These are phyloP conservation scores for Coemansia sp. DNA, from an alignment of 192 early-diverging fungal genomes.

Conservation along the genomic window DNA sequence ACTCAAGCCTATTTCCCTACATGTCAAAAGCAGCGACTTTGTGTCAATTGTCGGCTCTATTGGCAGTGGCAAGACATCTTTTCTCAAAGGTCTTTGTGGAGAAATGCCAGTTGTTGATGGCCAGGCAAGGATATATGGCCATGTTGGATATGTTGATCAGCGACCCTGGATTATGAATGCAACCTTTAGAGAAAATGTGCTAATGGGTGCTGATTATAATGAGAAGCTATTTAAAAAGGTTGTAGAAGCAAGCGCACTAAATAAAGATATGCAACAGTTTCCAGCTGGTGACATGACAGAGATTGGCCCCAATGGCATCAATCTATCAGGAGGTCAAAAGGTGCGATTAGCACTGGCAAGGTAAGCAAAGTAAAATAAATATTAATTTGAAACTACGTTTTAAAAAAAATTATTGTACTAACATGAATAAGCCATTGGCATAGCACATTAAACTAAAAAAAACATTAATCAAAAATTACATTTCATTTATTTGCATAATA, in stretches of 20 bases:
- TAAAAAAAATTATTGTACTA: no score
- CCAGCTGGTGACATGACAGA: conserved; percentile 46
- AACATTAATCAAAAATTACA: no score
- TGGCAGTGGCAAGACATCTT: conserved; percentile 59
- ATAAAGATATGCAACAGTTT: conserved; percentile 18
- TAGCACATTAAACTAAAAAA: no score
- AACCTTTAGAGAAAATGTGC: conserved; percentile 42
- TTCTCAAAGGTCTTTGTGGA: conserved; percentile 54
- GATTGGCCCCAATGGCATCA: conserved; percentile 59
- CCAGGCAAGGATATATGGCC: conserved; percentile 63
- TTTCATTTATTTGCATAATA: no score
- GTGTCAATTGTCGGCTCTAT: conserved; percentile 54
- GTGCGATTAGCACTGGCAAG: conserved; percentile 60
- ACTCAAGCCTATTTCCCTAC: conserved; percentile 3
- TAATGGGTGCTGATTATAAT: conserved; percentile 29
- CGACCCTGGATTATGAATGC: no score
- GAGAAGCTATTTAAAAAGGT: no score
- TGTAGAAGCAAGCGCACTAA: conserved; percentile 30
- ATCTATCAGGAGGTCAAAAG: conserved; percentile 61
- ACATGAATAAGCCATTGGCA: no score
- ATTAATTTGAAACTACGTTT: no score
- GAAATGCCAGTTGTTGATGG: conserved; percentile 78
- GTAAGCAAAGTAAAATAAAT: conserved; percentile 17
- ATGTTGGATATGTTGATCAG: conserved; percentile 37
- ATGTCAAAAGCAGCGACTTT: conserved; percentile 22